These are phyloP conservation scores for Saccharomycopsis sp. DNA, from an alignment of 805 yeast genomes.

Conservation along the genomic window DNA sequence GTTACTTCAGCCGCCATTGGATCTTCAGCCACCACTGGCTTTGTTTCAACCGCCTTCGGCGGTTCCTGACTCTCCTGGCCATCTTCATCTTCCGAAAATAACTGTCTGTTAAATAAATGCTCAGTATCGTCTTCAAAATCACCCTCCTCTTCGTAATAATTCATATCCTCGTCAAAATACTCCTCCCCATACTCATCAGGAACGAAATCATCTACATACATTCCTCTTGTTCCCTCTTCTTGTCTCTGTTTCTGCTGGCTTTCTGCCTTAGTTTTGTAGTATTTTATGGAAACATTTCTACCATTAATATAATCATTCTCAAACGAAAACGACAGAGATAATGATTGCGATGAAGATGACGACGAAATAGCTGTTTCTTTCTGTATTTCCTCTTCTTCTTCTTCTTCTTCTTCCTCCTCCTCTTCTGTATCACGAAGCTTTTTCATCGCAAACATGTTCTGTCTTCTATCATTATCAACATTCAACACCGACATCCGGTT, in stretches of 20 bases:
- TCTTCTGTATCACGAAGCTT: not conserved
- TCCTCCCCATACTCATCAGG: slow-evolving; percentile 23
- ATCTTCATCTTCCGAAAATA: slow-evolving; percentile 29
- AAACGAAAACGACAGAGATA: slow-evolving; percentile 32
- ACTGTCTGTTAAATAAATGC: slow-evolving; percentile 31
- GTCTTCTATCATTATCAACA: slow-evolving; percentile 8
- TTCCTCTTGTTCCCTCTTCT: slow-evolving; percentile 20
- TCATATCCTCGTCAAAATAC: slow-evolving; percentile 30
- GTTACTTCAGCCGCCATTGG: no score
- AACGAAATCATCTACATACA: slow-evolving; percentile 26
- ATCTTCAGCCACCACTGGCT: no score
- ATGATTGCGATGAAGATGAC: slow-evolving; percentile 14
- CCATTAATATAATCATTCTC: slow-evolving; percentile 27
- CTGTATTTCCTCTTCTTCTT: slow-evolving; percentile 1
- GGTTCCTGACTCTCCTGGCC: not conserved
- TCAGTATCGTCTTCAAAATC: slow-evolving; percentile 37
- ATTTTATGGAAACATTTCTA: slow-evolving; percentile 32
- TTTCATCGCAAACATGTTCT: not conserved
- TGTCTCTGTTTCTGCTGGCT: slow-evolving; percentile 2
- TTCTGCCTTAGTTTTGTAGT: slow-evolving; percentile 31
- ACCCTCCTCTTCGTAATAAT: slow-evolving; percentile 28
- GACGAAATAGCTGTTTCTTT: slow-evolving; percentile 5
- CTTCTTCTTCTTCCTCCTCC: not conserved
- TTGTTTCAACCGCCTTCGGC: no score
- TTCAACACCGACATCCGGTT: slow-evolving; percentile 9